Evolutionary conservation across 2,329 filamentous ascomycete species (phyloP).

Genomic region (Hypoxylon sp.): DNA sequence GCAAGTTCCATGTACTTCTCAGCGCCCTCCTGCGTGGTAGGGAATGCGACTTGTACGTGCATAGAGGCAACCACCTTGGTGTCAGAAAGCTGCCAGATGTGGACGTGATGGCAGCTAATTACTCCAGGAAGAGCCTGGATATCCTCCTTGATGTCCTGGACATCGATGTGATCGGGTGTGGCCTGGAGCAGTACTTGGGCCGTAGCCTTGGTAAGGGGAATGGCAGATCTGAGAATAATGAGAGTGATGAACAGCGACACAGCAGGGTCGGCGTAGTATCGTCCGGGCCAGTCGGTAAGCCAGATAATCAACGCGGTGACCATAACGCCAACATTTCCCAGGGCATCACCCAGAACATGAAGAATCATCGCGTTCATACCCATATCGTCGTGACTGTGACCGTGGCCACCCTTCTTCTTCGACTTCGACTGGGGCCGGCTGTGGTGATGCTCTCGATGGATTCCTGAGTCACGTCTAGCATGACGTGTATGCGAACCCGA

Average conservation of each 20-base stretch:
- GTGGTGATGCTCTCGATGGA: conserved; percentile 83
- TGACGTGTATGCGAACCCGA: conserved; percentile 45
- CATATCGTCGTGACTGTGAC: conserved; percentile 87
- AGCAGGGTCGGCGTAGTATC: conserved; percentile 88
- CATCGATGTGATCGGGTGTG: conserved; percentile 86
- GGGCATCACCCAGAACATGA: conserved; percentile 82
- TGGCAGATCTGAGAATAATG: conserved; percentile 77
- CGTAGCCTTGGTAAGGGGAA: conserved; percentile 82
- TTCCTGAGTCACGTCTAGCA: conserved; percentile 61
- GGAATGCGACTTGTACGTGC: conserved; percentile 92
- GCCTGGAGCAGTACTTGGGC: conserved; percentile 93
- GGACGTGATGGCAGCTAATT: conserved; percentile 91
- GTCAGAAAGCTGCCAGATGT: conserved; percentile 97
- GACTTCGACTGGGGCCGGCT: conserved; percentile 71
- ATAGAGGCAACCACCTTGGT: conserved; percentile 93
- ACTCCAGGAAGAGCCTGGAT: conserved; percentile 88
- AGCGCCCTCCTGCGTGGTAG: conserved; percentile 83
- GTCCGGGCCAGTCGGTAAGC: conserved; percentile 84
- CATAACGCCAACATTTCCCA: conserved; percentile 90
- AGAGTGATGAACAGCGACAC: conserved; percentile 95
- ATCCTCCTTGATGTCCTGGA: conserved; percentile 92
- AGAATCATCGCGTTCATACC: conserved; percentile 92
- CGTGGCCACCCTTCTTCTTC: conserved; percentile 62
- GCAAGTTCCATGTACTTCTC: conserved; percentile 92
- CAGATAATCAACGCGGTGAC: conserved; percentile 88